These are phyloP conservation scores for Fagopyrum homotropicum DNA, from an alignment of 148 eudicot genomes.

Conservation along the genomic window DNA sequence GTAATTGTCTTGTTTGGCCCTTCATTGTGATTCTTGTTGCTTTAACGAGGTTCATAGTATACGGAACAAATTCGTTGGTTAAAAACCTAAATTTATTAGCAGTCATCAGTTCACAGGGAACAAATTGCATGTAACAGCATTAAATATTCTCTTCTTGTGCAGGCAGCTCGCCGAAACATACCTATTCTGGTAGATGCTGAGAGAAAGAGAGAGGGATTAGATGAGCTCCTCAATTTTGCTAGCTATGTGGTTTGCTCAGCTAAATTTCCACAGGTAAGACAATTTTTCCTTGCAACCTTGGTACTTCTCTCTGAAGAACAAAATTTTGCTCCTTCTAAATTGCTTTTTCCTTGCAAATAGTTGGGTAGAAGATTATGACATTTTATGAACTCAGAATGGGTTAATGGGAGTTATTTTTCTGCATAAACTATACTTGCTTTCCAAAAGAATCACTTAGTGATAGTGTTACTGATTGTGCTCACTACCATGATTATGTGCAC, in stretches of 20 bases:
- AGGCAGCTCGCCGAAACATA: slow-evolving; percentile 67
- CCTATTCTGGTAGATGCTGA: slow-evolving; percentile 94
- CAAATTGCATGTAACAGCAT: slow-evolving; percentile 15
- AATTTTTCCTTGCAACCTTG: neutral
- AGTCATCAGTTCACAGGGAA: slow-evolving; percentile 1
- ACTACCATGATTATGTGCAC: neutral
- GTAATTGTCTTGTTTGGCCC: slow-evolving; percentile 28
- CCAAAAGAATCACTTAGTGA: neutral
- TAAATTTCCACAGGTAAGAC: slow-evolving; percentile 77
- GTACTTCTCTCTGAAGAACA: neutral
- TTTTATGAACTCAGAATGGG: neutral
- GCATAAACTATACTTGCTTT: neutral
- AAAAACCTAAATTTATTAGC: neutral
- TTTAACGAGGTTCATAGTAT: neutral
- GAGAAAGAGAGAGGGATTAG: slow-evolving; percentile 69
- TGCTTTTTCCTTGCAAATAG: neutral
- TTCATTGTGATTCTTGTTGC: neutral
- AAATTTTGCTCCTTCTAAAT: neutral
- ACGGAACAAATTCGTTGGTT: neutral
- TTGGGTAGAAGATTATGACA: neutral
- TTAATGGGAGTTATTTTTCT: neutral
- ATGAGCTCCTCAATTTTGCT: slow-evolving; percentile 62
- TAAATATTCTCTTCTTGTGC: slow-evolving; percentile 48
- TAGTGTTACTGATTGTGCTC: neutral
- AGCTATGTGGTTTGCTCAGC: slow-evolving; percentile 77